Evolutionary conservation across 371 early-diverging fungal species (phyloP), one percentile per base, ranked within the genome.

Genomic region (Mucor mucedo): DNA sequence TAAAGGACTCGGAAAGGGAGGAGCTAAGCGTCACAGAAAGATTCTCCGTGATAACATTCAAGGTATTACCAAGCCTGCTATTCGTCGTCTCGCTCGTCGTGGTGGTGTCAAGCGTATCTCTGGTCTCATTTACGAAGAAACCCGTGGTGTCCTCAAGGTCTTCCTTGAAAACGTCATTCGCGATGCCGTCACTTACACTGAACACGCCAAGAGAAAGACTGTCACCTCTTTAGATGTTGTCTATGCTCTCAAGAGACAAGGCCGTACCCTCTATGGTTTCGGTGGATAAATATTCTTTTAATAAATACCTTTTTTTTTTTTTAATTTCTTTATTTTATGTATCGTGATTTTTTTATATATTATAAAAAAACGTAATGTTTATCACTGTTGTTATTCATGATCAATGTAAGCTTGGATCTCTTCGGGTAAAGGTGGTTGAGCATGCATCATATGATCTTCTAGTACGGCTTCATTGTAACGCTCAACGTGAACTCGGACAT

Each of bases 51-150:
- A 96, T 80, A 96, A 95, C 93, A 96, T 96, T 79, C 89, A 93
- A 84, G 97, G 98, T 72, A 98, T 99, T 75, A 97, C 98, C 76
- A 98, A 99, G 91, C 99, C 99, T 61, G 99, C 99, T 74, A 98
- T 99, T 77, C 98, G 99, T 84, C 96, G 99, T 90, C 96, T 99
- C 63, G 99, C 99, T 58, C 95, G 99, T 82, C 97, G 99, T 94
- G 99, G 99, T 76, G 99, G 99, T 90, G 99, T 99, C 77, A 98
- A 98, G 90, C 95, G 99, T 91, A 98, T 99, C 84, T 96, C 96
- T 58, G 97, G 96, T 61, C 92, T 97, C 68, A 76, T 79, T 79
- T 99, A 99, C 85, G 97, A 97, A 79, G 99, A 99, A 80, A 98
- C 98, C 71, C 96, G 98, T 76, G 87, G 86, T 67, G 97, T 98